phyloP scores from a whole-genome alignment of 176 grass and related monocot genomes.

The Guadua angustifolia region DNA sequence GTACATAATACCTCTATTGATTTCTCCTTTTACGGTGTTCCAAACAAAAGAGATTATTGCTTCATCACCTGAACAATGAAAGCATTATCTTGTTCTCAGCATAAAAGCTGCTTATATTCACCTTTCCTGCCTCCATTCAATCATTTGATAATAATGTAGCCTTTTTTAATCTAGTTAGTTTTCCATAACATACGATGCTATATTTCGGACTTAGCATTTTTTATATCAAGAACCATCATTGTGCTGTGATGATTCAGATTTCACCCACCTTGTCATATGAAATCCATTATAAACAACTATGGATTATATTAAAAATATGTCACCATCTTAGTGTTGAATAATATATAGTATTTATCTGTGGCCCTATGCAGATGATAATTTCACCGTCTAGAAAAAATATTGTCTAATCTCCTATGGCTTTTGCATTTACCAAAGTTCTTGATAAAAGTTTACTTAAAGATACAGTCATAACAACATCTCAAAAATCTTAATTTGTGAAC shows the following conservation, averaged over 20 bases:
- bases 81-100: background rate
- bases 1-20: background rate
- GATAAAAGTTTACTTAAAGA: no score
- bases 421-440: constrained; percentile 29
- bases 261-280: background rate
- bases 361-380: constrained; percentile 4
- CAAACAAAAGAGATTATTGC: background rate
- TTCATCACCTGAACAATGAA: background rate
- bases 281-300: constrained; percentile 1
- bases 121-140: background rate
- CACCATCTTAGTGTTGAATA: background rate
- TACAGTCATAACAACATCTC: background rate
- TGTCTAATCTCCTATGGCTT: constrained; percentile 39
- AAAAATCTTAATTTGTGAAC: no score
- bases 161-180: background rate
- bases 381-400: constrained; percentile 7
- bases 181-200: background rate
- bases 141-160: background rate
- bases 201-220: background rate
- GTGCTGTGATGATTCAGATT: constrained; percentile 1
- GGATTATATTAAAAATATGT: constrained; percentile 26
- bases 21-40: constrained; percentile 8
- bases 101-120: constrained; percentile 24
- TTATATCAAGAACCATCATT: background rate
- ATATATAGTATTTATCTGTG: background rate